These are phyloP conservation scores for Strobilomyces echinocephalus DNA, from an alignment of 768 basidiomycete genomes.

Conservation along the genomic window DNA sequence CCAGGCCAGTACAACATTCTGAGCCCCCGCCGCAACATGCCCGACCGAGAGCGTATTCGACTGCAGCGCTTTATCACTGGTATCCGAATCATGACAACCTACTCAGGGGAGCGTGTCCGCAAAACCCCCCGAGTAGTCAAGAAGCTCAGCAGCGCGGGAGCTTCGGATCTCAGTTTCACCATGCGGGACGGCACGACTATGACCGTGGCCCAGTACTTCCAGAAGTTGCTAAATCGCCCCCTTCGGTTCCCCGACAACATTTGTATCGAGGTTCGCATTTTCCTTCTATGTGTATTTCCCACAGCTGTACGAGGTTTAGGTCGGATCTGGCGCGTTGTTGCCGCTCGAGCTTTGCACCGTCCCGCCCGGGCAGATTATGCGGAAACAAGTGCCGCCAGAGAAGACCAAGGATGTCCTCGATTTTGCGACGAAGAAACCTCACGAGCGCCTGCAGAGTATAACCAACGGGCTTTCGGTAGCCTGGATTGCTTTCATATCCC, in stretches of 20 bases:
- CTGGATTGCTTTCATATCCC: background rate
- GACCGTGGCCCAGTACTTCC: conserved; percentile 63
- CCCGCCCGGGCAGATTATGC: conserved; percentile 62
- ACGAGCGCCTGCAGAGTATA: conserved; percentile 54
- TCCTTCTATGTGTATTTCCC: conserved; percentile 8
- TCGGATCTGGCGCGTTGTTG: conserved; percentile 55
- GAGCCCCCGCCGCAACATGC: conserved; percentile 38
- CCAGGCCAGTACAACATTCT: conserved; percentile 30
- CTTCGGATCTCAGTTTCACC: conserved; percentile 50
- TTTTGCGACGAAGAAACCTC: conserved; percentile 64
- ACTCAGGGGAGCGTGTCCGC: conserved; percentile 33
- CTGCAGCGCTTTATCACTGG: conserved; percentile 55
- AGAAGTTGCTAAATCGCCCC: conserved; percentile 43
- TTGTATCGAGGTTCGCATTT: conserved; percentile 57
- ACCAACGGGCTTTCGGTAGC: conserved; percentile 47
- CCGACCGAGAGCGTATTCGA: conserved; percentile 48
- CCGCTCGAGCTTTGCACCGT: conserved; percentile 68
- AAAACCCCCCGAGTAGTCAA: conserved; percentile 57
- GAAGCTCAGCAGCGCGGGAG: conserved; percentile 51
- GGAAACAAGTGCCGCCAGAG: conserved; percentile 65
- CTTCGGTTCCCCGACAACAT: conserved; percentile 59
- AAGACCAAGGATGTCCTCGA: conserved; percentile 58
- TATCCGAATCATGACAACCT: conserved; percentile 44
- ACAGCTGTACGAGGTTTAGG: conserved; percentile 35
- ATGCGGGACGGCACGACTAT: conserved; percentile 51